phyloP scores from a whole-genome alignment of 805 yeast species.

The Ogataea populi-albae region DNA sequence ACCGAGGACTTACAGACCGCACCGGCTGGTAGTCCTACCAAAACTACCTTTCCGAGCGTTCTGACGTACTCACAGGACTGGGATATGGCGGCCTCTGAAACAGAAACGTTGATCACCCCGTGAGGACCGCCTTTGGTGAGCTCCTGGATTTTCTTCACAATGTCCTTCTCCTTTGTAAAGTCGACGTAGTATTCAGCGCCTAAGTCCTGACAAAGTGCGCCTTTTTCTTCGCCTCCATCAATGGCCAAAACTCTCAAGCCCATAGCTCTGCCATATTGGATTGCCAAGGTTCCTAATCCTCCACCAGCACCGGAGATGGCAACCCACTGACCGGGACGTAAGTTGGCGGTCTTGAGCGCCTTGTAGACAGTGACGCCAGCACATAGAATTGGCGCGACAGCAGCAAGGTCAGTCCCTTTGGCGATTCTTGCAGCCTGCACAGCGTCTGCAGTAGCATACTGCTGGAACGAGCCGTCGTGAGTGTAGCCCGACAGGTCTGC shows the following conservation, averaged over 20 bases:
- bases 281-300: conserved; percentile 73
- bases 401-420: conserved; percentile 66
- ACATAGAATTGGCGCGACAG: conserved; percentile 77
- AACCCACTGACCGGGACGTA: conserved; percentile 72
- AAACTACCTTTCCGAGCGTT: conserved; percentile 57
- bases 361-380: conserved; percentile 91
- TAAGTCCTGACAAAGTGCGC: conserved; percentile 45
- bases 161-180: conserved; percentile 42
- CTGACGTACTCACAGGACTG: conserved; percentile 60
- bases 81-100: conserved; percentile 47
- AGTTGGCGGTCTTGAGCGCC: conserved; percentile 77
- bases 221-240: conserved; percentile 74
- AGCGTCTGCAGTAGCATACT: conserved; percentile 85
- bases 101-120: conserved; percentile 65
- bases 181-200: conserved; percentile 68
- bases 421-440: conserved; percentile 82
- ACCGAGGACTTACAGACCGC: conserved; percentile 70
- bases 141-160: conserved; percentile 39
- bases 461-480: conserved; percentile 88
- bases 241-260: conserved; percentile 69
- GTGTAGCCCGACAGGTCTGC: conserved; percentile 83
- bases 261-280: conserved; percentile 75
- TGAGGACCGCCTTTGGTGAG: conserved; percentile 56
- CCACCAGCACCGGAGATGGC: conserved; percentile 79
- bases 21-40: conserved; percentile 74